Evolutionary conservation across 306 rosid species (phyloP).

Genomic region (Lathyrus oleraceus): DNA sequence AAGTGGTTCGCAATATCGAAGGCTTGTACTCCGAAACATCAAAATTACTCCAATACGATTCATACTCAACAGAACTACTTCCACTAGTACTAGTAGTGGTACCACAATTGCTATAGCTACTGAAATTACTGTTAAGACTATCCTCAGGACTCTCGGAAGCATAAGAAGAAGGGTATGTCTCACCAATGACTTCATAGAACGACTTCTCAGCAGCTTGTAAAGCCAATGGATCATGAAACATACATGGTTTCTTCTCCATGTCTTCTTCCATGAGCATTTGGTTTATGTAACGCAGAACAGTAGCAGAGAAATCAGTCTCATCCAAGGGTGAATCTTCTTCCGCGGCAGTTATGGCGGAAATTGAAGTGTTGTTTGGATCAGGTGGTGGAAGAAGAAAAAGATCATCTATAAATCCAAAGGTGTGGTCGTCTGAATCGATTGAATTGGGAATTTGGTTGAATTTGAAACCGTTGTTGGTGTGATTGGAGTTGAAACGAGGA

Average conservation of each 20-base stretch:
- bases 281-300: conserved; percentile 59
- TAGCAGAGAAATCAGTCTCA: conserved; percentile 25
- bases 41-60: conserved; percentile 29
- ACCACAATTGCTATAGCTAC: conserved; percentile 35
- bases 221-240: conserved; percentile 65
- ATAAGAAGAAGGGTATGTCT: conserved; percentile 35
- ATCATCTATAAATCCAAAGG: conserved; percentile 31
- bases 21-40: conserved; percentile 40
- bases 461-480: conserved; percentile 20
- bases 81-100: conserved; percentile 22
- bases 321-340: conserved; percentile 18
- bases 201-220: conserved; percentile 75
- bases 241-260: conserved; percentile 45
- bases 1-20: conserved; percentile 38
- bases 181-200: conserved; percentile 57
- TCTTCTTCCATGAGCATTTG: conserved; percentile 86
- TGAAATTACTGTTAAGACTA: conserved; percentile 26
- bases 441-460: background rate
- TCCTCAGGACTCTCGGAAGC: conserved; percentile 47
- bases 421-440: conserved; percentile 14
- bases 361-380: conserved; percentile 28
- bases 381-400: conserved; percentile 21
- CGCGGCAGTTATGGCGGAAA: background rate
- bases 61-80: conserved; percentile 35
- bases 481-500: no score